Conservation (phyloP, 2,329 filamentous ascomycete species). For the Fusarium dlaminii region DNA sequence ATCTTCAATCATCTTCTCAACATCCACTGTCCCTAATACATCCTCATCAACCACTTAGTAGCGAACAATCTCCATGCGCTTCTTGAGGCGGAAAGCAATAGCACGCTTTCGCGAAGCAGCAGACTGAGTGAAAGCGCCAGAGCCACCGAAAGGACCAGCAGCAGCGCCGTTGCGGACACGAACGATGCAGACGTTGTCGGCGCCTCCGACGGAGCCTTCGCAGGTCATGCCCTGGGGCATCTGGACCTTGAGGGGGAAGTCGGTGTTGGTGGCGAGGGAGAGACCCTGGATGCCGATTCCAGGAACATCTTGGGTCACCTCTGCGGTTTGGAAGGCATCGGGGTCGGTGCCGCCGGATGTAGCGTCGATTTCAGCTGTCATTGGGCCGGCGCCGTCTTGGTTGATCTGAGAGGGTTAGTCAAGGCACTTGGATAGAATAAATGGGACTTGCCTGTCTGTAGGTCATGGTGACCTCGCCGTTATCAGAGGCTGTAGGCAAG, state of each 20-base stretch:
- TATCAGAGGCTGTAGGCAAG: slow-evolving; percentile 68
- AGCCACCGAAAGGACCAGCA: slow-evolving; percentile 74
- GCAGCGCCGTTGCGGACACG: slow-evolving; percentile 69
- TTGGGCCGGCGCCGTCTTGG: slow-evolving; percentile 74
- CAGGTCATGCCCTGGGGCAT: slow-evolving; percentile 77
- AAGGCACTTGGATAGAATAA: fast-evolving
- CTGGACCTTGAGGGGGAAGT: slow-evolving; percentile 71
- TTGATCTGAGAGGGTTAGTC: slow-evolving; percentile 61
- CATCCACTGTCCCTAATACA: not conserved
- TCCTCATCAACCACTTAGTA: not conserved
- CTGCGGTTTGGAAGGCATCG: slow-evolving; percentile 66
- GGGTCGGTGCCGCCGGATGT: slow-evolving; percentile 71
- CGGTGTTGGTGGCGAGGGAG: slow-evolving; percentile 67
- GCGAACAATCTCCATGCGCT: slow-evolving; percentile 48
- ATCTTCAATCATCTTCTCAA: not conserved
- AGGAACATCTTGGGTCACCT: slow-evolving; percentile 69
- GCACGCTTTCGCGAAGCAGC: slow-evolving; percentile 68
- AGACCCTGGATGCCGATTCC: slow-evolving; percentile 65
- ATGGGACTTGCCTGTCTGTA: slow-evolving; percentile 58
- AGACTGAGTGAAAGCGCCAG: slow-evolving; percentile 71
- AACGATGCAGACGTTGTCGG: slow-evolving; percentile 70
- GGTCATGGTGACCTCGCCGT: slow-evolving; percentile 69
- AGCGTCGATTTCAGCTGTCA: slow-evolving; percentile 67
- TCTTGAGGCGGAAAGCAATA: slow-evolving; percentile 60
- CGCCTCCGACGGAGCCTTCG: slow-evolving; percentile 66